Evolutionary conservation across 805 yeast genomes (phyloP).

Genomic region (Candida verbasci): DNA sequence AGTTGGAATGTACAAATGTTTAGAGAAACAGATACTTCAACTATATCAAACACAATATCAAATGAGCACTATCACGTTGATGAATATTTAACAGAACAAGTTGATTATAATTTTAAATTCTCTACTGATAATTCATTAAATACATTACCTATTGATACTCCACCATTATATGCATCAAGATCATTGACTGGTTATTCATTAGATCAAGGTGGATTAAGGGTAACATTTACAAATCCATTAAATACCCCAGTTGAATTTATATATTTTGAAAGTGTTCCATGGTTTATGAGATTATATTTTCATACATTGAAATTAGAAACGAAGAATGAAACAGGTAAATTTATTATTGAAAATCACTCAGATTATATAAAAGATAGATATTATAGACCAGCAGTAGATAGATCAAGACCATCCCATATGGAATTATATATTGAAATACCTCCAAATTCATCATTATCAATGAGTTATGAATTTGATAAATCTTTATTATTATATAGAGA

Average conservation of each 20-base stretch:
- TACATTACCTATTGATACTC: constrained; percentile 35
- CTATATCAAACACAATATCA: constrained; percentile 8
- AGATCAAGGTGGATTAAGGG: constrained; percentile 84
- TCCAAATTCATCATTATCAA: constrained; percentile 50
- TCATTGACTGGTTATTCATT: constrained; percentile 90
- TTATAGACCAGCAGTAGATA: constrained; percentile 75
- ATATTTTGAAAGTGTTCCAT: constrained; percentile 82
- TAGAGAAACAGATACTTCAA: constrained; percentile 6
- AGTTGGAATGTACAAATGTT: constrained; percentile 10
- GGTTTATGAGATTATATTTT: constrained; percentile 84
- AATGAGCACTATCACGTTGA: constrained; percentile 12
- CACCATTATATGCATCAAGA: constrained; percentile 73
- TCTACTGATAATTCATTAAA: constrained; percentile 42
- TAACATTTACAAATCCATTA: constrained; percentile 69
- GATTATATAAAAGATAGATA: constrained; percentile 45
- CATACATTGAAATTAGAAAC: constrained; percentile 53
- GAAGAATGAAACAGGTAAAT: constrained; percentile 18
- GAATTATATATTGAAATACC: constrained; percentile 69
- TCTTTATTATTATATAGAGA: constrained; percentile 79
- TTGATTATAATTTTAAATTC: constrained; percentile 34
- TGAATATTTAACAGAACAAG: constrained; percentile 11
- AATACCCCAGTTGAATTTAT: constrained; percentile 44
- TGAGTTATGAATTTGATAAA: constrained; percentile 82
- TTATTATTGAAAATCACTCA: constrained; percentile 15
- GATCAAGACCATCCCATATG: constrained; percentile 76